Evolutionary conservation across 306 rosid species (phyloP), one percentile per base, ranked within the genome.

Genomic region (Macrotyloma uniflorum): DNA sequence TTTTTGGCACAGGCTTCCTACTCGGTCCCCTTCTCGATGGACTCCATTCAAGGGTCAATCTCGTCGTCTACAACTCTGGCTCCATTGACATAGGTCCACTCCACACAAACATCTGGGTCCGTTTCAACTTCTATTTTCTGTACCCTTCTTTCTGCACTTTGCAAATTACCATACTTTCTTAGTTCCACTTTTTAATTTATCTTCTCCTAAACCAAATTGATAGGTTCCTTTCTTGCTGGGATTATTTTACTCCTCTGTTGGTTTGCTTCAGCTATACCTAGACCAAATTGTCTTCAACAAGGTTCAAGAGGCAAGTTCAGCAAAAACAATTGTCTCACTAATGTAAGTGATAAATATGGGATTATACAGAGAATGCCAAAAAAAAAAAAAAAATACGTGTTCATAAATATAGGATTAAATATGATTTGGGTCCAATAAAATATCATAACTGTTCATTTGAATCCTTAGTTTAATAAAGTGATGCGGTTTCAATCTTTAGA

Each of bases 161-260:
- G 8, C 38, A 66, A 28, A 28, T 42, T 23, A 2, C 3, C 14
- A 0, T 10, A 0, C 38, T 26, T 49, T 26, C 28, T 12, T 26
- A 16, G 1, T 59, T 73, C 20, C 33, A 19, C 15, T 13, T 15
- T 13, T 20, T 80, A 23, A 50, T 64, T 24, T 5, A 8, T 65
- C 16, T 18, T 12, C 43, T 46, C 66, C 32, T 51, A 38, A 40
- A 69, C 43, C 8, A 81, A 68, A 61, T 59, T 53, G 1, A 23
- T 84, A 91, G 98, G 93, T 89, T 79, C 98, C 98, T 47, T 46
- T 83, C 70, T 81, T 93, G 87, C 89, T 93, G 74, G 98, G 98
- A 3, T 59, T 83, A 15, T 93, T 93, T 80, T 91, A 93, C 80
- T 86, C 83, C 86, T 79, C 96, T 2, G 83, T 91, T 75, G 98